phyloP scores from a whole-genome alignment of 1,284 basidiomycete species.

The Phaffia rhodozyma region DNA sequence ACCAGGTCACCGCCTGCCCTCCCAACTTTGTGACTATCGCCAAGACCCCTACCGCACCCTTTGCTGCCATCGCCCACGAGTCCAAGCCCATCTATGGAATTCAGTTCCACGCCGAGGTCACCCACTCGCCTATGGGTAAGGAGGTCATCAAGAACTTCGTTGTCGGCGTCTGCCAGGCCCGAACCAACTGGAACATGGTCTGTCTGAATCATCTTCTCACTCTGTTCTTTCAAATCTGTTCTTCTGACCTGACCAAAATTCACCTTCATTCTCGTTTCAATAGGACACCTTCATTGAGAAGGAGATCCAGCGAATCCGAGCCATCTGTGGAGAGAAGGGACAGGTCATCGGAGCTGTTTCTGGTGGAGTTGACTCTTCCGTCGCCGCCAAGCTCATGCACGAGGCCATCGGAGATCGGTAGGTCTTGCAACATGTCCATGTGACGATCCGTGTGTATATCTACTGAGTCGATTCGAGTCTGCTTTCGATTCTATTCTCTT shows the following conservation, averaged over 20 bases:
- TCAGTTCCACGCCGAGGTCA: constrained; percentile 98
- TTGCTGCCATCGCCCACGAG: constrained; percentile 84
- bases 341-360: constrained; percentile 96
- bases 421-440: constrained; percentile 21
- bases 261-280: background rate
- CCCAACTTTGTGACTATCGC: constrained; percentile 80
- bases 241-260: too few species aligned
- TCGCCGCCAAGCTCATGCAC: constrained; percentile 98
- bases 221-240: constrained; percentile 2
- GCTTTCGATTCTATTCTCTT: too few species aligned
- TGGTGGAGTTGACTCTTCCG: constrained; percentile 95
- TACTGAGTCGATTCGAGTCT: background rate
- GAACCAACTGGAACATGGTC: constrained; percentile 89
- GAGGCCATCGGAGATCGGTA: constrained; percentile 96
- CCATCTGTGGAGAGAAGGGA: constrained; percentile 87
- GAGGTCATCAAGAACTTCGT: constrained; percentile 86
- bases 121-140: constrained; percentile 81
- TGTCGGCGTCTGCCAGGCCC: constrained; percentile 70
- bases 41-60: constrained; percentile 76
- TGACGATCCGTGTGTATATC: background rate
- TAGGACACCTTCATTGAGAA: constrained; percentile 97
- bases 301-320: constrained; percentile 85
- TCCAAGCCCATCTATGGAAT: constrained; percentile 87
- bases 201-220: constrained; percentile 17
- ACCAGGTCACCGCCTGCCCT: constrained; percentile 76